phyloP scores from a whole-genome alignment of 257 asterid genomes.

The Primulina tabacum region DNA sequence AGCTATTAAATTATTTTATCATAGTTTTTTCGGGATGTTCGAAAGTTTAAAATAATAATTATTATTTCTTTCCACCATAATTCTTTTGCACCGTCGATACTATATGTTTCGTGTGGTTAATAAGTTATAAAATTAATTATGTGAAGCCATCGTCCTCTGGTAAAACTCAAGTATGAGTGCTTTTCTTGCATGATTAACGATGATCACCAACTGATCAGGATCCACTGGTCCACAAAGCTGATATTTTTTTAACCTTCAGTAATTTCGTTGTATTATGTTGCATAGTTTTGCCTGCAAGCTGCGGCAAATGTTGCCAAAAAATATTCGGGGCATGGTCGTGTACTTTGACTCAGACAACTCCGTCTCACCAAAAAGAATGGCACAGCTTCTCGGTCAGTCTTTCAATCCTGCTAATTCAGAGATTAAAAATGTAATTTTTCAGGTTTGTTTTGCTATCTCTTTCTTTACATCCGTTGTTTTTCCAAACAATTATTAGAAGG shows the following conservation, averaged over 20 bases:
- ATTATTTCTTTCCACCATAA: neutral
- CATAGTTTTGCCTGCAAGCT: conserved; percentile 71
- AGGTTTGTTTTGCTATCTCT: conserved; percentile 5
- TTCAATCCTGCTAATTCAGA: conserved; percentile 35
- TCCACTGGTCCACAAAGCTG: conserved; percentile 5
- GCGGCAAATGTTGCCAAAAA: conserved; percentile 60
- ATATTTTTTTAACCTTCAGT: conserved; percentile 14
- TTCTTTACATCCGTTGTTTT: conserved; percentile 13
- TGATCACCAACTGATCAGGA: conserved; percentile 3
- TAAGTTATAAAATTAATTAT: conserved; percentile 14
- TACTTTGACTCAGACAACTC: conserved; percentile 84
- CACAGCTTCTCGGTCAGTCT: conserved; percentile 47
- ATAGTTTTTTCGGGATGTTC: neutral
- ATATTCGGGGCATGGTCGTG: conserved; percentile 46
- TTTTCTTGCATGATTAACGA: conserved; percentile 3
- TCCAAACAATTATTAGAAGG: conserved; percentile 5
- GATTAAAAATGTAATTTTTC: conserved; percentile 35
- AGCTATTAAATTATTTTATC: neutral
- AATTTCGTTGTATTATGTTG: conserved; percentile 12
- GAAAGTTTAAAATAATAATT: too few species aligned
- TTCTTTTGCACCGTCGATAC: too few species aligned
- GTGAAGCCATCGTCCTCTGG: conserved; percentile 76
- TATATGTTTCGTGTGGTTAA: too few species aligned
- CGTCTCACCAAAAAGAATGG: conserved; percentile 72
- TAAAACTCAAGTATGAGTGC: conserved; percentile 74